A percentile compares a stretch with the other conserved stretches of the same genome.
These are phyloP conservation scores for Trichophyton equinum DNA, from an alignment of 2,329 filamentous ascomycete species.

Conservation along the genomic window DNA sequence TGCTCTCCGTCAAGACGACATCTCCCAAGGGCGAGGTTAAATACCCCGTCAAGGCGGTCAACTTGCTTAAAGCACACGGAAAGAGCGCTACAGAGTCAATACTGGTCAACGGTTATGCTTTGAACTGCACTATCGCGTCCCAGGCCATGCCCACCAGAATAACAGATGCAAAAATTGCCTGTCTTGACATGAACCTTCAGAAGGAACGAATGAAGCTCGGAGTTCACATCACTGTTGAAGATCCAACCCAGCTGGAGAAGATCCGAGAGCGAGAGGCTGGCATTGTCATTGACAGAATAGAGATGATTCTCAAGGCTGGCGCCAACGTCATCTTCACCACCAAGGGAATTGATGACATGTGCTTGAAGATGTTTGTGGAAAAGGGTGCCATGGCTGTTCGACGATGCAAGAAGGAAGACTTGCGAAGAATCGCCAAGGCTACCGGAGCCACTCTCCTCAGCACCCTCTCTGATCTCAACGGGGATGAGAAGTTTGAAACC, in stretches of 20 bases:
- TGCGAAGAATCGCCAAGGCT: conserved; percentile 88
- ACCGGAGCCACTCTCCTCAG: conserved; percentile 88
- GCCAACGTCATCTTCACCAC: conserved; percentile 95
- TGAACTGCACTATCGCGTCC: conserved; percentile 97
- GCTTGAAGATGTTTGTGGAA: conserved; percentile 88
- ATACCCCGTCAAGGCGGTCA: conserved; percentile 98
- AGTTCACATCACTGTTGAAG: conserved; percentile 95
- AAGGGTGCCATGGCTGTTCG: conserved; percentile 90
- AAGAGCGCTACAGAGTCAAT: conserved; percentile 77
- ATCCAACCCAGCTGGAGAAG: conserved; percentile 93
- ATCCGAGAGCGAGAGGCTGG: conserved; percentile 86
- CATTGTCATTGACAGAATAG: conserved; percentile 84
- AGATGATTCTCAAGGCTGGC: conserved; percentile 95
- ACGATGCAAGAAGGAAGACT: conserved; percentile 96
- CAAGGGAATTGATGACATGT: conserved; percentile 95
- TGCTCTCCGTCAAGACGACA: conserved; percentile 83
- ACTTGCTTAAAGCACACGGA: conserved; percentile 95
- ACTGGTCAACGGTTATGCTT: conserved; percentile 86
- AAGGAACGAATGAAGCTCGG: conserved; percentile 99
- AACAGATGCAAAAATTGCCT: conserved; percentile 88
- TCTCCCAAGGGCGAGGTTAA: conserved; percentile 86
- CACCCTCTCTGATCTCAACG: conserved; percentile 90
- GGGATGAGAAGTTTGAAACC: conserved; percentile 89
- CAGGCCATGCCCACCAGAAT: conserved; percentile 95
- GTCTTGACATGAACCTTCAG: conserved; percentile 94